Conservation (phyloP, 352 stramenopile species). For the Blastocystis sp. region DNA sequence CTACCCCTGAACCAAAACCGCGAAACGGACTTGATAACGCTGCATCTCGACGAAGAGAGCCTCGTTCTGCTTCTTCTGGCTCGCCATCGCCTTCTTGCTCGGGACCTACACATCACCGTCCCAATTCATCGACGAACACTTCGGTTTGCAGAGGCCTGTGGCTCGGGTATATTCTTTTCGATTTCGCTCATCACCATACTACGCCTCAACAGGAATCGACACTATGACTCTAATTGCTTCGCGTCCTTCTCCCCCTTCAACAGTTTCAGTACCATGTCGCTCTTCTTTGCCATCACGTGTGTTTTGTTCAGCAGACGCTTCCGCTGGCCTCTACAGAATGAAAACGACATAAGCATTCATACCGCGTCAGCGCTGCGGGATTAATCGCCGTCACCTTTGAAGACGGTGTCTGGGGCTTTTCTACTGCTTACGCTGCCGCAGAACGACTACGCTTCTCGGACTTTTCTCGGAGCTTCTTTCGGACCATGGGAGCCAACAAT, state of each 20-base stretch:
- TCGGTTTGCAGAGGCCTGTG: not conserved
- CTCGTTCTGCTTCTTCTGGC: constrained; percentile 52
- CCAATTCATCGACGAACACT: not conserved
- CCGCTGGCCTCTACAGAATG: constrained; percentile 38
- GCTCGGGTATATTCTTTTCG: not conserved
- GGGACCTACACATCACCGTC: not conserved
- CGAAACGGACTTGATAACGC: constrained; percentile 19
- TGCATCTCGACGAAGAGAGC: constrained; percentile 58
- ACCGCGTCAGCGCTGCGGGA: constrained; percentile 11
- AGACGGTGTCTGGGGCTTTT: not conserved
- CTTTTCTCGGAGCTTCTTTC: constrained; percentile 68
- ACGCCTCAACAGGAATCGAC: not conserved
- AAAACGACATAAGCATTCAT: not conserved
- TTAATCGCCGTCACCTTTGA: not conserved
- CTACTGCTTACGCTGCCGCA: not conserved
- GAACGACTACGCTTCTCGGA: constrained; percentile 4
- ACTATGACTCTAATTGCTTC: constrained; percentile 13
- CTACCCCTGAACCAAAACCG: not conserved
- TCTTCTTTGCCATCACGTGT: constrained; percentile 61
- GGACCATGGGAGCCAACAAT: constrained; percentile 8
- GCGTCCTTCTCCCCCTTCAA: not conserved
- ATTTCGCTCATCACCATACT: not conserved
- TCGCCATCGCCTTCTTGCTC: not conserved
- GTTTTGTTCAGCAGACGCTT: constrained; percentile 58
- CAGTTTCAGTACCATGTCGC: constrained; percentile 1